These are phyloP conservation scores for Coemansia asiatica DNA, from an alignment of 192 early-diverging fungal species.

Conservation along the genomic window DNA sequence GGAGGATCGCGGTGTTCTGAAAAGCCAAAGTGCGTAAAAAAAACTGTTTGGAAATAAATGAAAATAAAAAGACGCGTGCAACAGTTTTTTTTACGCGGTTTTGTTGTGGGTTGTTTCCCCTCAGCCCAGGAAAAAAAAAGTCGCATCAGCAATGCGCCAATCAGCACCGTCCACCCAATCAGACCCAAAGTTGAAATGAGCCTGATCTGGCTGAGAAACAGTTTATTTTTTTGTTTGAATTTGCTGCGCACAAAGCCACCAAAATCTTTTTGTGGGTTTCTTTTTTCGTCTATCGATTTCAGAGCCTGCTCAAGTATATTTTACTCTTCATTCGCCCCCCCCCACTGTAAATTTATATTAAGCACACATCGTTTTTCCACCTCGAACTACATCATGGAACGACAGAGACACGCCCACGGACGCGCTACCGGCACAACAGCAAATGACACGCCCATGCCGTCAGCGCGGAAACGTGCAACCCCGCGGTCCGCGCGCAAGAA, in stretches of 20 bases:
- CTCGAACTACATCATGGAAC: no score
- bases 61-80: neutral
- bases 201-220: no score
- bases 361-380: no score
- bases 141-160: neutral
- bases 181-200: neutral
- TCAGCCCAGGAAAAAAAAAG: neutral
- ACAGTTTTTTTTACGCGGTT: no score
- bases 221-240: no score
- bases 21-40: constrained; percentile 1
- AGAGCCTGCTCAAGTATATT: no score
- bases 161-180: neutral
- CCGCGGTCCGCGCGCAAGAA: neutral
- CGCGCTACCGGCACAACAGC: constrained; percentile 13
- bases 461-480: constrained; percentile 1
- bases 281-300: no score
- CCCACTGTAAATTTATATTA: no score
- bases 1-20: neutral
- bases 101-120: no score
- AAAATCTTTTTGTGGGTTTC: no score
- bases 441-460: constrained; percentile 9
- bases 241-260: no score
- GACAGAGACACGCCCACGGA: neutral
- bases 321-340: no score
- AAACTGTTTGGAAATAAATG: neutral